Percentiles rank a stretch among this genome's conserved stretches.
Evolutionary conservation across 495 filamentous ascomycete species (phyloP).

Genomic region (Trichoderma parareesei): DNA sequence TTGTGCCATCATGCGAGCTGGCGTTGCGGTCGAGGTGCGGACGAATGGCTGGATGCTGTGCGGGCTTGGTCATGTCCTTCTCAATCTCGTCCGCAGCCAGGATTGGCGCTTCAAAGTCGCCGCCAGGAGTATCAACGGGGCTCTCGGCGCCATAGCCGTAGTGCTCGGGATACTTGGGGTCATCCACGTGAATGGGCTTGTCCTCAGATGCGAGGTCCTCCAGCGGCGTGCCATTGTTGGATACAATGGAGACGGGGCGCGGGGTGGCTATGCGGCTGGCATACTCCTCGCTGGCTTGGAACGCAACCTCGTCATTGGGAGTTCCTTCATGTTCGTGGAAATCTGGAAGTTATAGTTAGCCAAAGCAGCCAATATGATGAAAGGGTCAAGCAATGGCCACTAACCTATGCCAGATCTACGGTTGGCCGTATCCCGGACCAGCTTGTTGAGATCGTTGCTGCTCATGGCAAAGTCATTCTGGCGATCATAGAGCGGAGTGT

Average conservation of each 20-base stretch:
- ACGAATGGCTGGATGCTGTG: conserved; percentile 59
- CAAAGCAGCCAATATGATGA: neutral
- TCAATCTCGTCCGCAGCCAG: conserved; percentile 86
- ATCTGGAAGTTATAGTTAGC: conserved; percentile 32
- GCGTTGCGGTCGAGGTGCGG: conserved; percentile 53
- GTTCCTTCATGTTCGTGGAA: conserved; percentile 48
- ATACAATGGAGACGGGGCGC: conserved; percentile 39
- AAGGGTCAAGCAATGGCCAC: conserved; percentile 13
- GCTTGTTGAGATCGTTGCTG: conserved; percentile 83
- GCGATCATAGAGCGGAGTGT: conserved; percentile 45
- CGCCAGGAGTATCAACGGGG: conserved; percentile 33
- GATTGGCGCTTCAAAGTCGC: conserved; percentile 60
- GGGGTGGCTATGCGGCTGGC: conserved; percentile 62
- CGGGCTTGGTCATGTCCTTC: conserved; percentile 53
- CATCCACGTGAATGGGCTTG: conserved; percentile 68
- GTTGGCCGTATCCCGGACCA: conserved; percentile 65
- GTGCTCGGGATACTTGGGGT: conserved; percentile 36
- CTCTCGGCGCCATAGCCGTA: conserved; percentile 6
- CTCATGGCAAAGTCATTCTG: conserved; percentile 80
- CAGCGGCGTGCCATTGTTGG: conserved; percentile 18
- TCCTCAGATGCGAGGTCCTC: conserved; percentile 19
- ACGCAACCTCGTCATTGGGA: conserved; percentile 74
- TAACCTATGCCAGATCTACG: conserved; percentile 60
- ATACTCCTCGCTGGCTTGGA: conserved; percentile 72
- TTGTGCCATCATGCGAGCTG: conserved; percentile 45